Base-by-base conservation (phyloP, 345 rosid species). In the Durio zibethinus region DNA sequence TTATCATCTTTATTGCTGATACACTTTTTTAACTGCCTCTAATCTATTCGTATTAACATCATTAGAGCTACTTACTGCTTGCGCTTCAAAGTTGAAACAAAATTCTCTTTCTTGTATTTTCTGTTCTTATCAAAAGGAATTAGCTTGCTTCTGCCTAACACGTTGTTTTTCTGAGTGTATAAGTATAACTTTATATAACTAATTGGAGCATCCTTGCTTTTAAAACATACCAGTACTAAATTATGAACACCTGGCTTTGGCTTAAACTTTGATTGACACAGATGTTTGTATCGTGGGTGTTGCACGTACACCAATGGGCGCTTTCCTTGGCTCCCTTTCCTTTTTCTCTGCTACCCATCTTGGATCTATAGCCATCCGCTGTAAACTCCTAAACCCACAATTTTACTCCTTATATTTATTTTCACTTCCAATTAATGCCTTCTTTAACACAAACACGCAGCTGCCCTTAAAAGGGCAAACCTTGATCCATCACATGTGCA, bases 271-370 rank as follows among this genome's bases (percentile, higher is more conserved):
- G 2, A 56, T 36, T 54, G 25, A 15, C 11, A 53, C 85, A 96
- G 99, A 96, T 92, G 98, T 90, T 84, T 96, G 98, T 82, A 83
- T 96, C 75, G 98, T 92, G 78, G 99, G 99, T 76, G 90, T 92
- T 82, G 94, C 97, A 18, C 89, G 97, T 57, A 93, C 99, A 15
- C 97, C 98, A 14, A 83, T 96, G 78, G 99, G 98, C 35, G 93
- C 83, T 73, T 90, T 96, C 80, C 90, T 92, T 80, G 99, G 99
- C 63, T 82, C 95, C 42, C 86, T 96, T 36, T 96, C 98, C 50
- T 91, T 93, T 74, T 71, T 93, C 21, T 68, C 97, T 52, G 97
- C 98, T 31, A 80, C 97, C 73, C 88, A 84, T 82, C 98, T 96
- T 47, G 98, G 99, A 10, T 91, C 99, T 65, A 79, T 91, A 52